Percentiles rank a stretch among this genome's conserved stretches.
phyloP scores from a whole-genome alignment of 2,329 filamentous ascomycete genomes.

The Botrytis cinerea region DNA sequence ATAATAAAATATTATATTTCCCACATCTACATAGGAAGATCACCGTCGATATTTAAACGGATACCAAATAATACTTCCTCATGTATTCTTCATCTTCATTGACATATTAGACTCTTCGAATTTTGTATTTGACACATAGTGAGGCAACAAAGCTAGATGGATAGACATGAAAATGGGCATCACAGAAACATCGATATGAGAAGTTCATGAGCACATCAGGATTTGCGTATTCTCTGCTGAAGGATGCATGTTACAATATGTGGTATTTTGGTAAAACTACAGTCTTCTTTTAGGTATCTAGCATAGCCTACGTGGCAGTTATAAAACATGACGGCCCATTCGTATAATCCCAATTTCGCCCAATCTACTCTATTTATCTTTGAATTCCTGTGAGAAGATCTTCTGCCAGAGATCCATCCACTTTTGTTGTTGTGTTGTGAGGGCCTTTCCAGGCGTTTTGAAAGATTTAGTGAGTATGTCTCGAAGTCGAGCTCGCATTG shows the following conservation, averaged over 20 bases:
- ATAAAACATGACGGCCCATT: neutral
- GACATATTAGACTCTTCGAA: neutral
- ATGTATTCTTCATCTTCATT: neutral
- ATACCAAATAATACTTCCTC: neutral
- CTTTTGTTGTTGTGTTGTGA: slow-evolving; percentile 66
- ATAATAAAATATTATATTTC: neutral
- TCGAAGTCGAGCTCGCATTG: slow-evolving; percentile 69
- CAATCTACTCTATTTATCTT: slow-evolving; percentile 33
- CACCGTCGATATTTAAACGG: neutral
- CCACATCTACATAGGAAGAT: neutral
- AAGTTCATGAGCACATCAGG: neutral
- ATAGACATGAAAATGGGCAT: neutral
- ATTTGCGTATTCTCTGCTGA: neutral
- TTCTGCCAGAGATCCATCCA: slow-evolving; percentile 76
- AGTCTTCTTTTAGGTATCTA: slow-evolving; percentile 7
- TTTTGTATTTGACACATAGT: neutral
- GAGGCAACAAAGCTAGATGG: neutral
- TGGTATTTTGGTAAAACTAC: neutral
- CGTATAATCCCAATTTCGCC: slow-evolving; percentile 2
- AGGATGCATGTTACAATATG: neutral
- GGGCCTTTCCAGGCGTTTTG: slow-evolving; percentile 63
- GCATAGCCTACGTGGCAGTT: neutral
- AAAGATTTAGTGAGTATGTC: slow-evolving; percentile 75
- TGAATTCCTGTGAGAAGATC: slow-evolving; percentile 55
- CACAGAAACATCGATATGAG: neutral